Conservation (phyloP, 2,329 filamentous ascomycete genomes). For the Macrophomina tecta region DNA sequence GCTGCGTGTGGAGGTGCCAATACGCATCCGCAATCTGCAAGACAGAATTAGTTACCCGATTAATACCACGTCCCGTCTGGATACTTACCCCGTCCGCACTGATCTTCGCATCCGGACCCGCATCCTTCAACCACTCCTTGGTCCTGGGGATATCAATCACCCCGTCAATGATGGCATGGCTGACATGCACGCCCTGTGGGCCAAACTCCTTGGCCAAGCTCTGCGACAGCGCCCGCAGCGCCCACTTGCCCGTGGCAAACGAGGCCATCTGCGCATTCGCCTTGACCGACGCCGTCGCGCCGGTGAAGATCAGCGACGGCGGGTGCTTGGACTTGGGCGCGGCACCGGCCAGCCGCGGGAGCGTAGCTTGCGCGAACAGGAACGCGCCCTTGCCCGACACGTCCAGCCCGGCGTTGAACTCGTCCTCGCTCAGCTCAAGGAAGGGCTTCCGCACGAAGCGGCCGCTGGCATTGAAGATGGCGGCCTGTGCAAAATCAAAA, state of each 20-base stretch:
- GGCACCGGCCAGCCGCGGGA: slow-evolving; percentile 70
- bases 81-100: slow-evolving; percentile 72
- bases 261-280: slow-evolving; percentile 71
- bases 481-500: slow-evolving; percentile 56
- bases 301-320: slow-evolving; percentile 83
- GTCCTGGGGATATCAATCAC: slow-evolving; percentile 81
- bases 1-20: slow-evolving; percentile 84
- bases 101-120: slow-evolving; percentile 70
- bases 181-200: slow-evolving; percentile 81
- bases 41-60: slow-evolving; percentile 28
- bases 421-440: slow-evolving; percentile 64
- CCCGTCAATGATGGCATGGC: slow-evolving; percentile 83
- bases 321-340: slow-evolving; percentile 61
- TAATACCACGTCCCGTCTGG: slow-evolving; percentile 6
- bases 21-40: slow-evolving; percentile 82
- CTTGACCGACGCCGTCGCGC: slow-evolving; percentile 80
- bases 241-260: slow-evolving; percentile 84
- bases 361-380: slow-evolving; percentile 72
- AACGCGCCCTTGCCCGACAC: slow-evolving; percentile 68
- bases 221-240: slow-evolving; percentile 74
- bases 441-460: slow-evolving; percentile 65
- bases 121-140: slow-evolving; percentile 63
- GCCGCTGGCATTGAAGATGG: slow-evolving; percentile 73
- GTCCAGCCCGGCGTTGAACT: slow-evolving; percentile 59
- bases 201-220: slow-evolving; percentile 83